phyloP scores from a whole-genome alignment of 768 basidiomycete species.

The Boletellus sp. region DNA sequence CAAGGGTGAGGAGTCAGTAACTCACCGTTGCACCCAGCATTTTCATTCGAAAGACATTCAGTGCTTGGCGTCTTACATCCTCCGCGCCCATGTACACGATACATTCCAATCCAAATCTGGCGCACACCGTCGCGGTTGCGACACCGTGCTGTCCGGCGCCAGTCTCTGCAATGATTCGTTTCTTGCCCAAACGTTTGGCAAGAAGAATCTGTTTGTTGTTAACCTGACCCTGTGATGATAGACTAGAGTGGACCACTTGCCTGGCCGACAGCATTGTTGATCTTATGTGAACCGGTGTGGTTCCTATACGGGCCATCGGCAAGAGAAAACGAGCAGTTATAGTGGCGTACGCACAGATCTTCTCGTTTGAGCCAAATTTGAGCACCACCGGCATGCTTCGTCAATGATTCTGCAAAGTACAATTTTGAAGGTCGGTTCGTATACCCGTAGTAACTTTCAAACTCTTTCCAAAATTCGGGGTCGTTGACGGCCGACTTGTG shows the following conservation, averaged over 20 bases:
- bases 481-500: conserved; percentile 85
- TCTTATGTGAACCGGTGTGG: conserved; percentile 98
- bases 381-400: conserved; percentile 86
- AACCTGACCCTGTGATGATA: neutral
- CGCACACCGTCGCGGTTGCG: conserved; percentile 97
- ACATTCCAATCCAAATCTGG: conserved; percentile 93
- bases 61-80: conserved; percentile 90
- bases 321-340: neutral
- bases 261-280: conserved; percentile 98
- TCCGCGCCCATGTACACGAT: conserved; percentile 98
- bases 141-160: conserved; percentile 99
- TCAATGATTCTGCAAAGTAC: conserved; percentile 89
- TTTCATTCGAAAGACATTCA: conserved; percentile 97
- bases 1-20: neutral
- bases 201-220: conserved; percentile 67
- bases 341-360: conserved; percentile 58
- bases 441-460: conserved; percentile 81
- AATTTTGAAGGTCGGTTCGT: conserved; percentile 93
- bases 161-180: conserved; percentile 96
- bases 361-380: conserved; percentile 98
- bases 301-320: conserved; percentile 51
- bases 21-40: conserved; percentile 91
- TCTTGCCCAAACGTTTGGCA: conserved; percentile 92
- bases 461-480: conserved; percentile 91
- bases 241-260: conserved; percentile 34